These are phyloP conservation scores for Colletotrichum eremochloae DNA, from an alignment of 2,329 filamentous ascomycete species.

Conservation along the genomic window DNA sequence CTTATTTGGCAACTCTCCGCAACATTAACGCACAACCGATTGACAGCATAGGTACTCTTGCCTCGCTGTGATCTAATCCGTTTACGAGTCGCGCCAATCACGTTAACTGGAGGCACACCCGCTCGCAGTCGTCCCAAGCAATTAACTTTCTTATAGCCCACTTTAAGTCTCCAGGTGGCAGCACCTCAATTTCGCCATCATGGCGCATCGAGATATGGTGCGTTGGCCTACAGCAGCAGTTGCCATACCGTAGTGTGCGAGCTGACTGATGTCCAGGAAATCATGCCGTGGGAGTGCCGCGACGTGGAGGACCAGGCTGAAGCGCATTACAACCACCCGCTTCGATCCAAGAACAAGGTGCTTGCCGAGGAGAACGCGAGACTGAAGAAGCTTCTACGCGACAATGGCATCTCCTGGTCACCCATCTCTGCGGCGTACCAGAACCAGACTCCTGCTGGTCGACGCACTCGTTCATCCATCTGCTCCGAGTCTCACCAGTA, in stretches of 20 bases:
- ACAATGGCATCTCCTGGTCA: slow-evolving; percentile 67
- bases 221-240: neutral
- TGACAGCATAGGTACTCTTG: neutral
- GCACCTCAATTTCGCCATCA: slow-evolving; percentile 1
- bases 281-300: slow-evolving; percentile 64
- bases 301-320: slow-evolving; percentile 66
- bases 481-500: slow-evolving; percentile 42
- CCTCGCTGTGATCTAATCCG: neutral
- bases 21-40: neutral
- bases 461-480: slow-evolving; percentile 48
- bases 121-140: neutral
- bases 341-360: slow-evolving; percentile 60
- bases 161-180: neutral
- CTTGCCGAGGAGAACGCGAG: slow-evolving; percentile 63
- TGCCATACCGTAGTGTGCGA: neutral
- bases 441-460: slow-evolving; percentile 37
- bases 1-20: neutral
- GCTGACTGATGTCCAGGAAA: slow-evolving; percentile 45
- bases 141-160: slow-evolving; percentile 5
- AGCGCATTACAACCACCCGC: slow-evolving; percentile 61
- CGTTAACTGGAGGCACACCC: neutral
- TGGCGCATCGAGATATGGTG: slow-evolving; percentile 33
- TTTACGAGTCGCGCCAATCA: slow-evolving; percentile 1
- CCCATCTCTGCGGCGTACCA: slow-evolving; percentile 51
- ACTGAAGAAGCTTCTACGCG: slow-evolving; percentile 65